These are phyloP conservation scores for Climacium dendroides DNA, from an alignment of 225 moss, liverwort and hornwort genomes.

Conservation along the genomic window DNA sequence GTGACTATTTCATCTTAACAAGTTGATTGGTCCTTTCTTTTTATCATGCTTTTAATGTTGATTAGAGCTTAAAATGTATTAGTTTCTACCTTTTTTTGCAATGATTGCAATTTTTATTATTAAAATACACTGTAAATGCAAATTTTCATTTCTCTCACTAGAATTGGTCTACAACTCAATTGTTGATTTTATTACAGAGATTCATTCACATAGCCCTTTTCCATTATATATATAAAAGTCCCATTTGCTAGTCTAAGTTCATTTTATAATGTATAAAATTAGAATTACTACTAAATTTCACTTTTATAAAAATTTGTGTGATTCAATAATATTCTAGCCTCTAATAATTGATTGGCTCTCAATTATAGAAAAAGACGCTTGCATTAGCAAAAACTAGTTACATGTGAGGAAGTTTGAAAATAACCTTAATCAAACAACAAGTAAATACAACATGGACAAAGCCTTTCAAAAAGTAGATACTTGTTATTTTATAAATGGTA, in stretches of 20 bases:
- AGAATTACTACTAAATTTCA: neutral
- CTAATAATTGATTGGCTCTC: neutral
- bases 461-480: rapidly evolving
- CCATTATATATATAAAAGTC: too few relatives aligned
- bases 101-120: neutral
- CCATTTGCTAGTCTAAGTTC: neutral
- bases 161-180: too few relatives aligned
- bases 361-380: rapidly evolving
- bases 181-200: neutral
- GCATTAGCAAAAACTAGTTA: neutral
- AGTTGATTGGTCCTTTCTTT: neutral
- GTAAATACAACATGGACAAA: rapidly evolving
- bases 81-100: neutral
- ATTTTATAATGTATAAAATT: neutral
- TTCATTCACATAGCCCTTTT: rapidly evolving
- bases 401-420: neutral
- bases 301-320: neutral
- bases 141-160: neutral
- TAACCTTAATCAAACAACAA: rapidly evolving
- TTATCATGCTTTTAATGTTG: neutral
- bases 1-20: neutral
- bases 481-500: neutral
- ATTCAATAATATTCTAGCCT: neutral
- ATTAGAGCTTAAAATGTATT: neutral
- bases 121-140: rapidly evolving